Evolutionary conservation across 108 stramenopile species (phyloP), one percentile per base, ranked within the genome.

Genomic region (Discostella pseudostelligera): DNA sequence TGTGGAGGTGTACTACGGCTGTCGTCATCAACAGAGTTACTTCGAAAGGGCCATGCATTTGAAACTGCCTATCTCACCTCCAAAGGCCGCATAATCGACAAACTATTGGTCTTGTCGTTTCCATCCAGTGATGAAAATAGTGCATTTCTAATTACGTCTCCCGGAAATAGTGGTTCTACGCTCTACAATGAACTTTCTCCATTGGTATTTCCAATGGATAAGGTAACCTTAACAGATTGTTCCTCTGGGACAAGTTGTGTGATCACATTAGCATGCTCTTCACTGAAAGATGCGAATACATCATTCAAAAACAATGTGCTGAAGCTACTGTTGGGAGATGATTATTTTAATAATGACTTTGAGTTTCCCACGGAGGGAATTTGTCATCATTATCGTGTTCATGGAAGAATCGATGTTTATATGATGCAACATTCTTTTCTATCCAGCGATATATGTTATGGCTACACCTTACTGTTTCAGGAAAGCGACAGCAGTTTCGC

Each of bases 151-250:
- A 66, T 88, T 58, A 88, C 90, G 22, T 89, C 88, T 42, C 91
- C 91, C 11, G 91, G 88, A 20, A 88, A 92, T 65, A 56, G 85
- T 55, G 84, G 83, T 12, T 39, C 47, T 21, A 56, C 39, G 4
- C 56, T 89, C 29, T 79, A 81, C 43, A 26, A 86, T 54, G 45
- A 78, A 69, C 69, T 92, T 50, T 83, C 87, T 43, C 87, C 84
- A 11, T 79, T 84, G 47, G 74, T 92, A 13, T 93, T 93, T 73
- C 89, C 92, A 14, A 67, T 93, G 83, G 89, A 93, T 78, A 69
- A 67, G 56, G 81, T 93, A 2, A 57, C 43, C 28, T 20, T 93
- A 17, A 64, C 62, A 16, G 76, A 83, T 64, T 49, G 28, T 17
- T 47, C 66, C 19, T 20, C 64, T 26, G 7, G 13, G 6, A 32